Conservation (phyloP, 345 rosid genomes). For the Euclidium syriacum region DNA sequence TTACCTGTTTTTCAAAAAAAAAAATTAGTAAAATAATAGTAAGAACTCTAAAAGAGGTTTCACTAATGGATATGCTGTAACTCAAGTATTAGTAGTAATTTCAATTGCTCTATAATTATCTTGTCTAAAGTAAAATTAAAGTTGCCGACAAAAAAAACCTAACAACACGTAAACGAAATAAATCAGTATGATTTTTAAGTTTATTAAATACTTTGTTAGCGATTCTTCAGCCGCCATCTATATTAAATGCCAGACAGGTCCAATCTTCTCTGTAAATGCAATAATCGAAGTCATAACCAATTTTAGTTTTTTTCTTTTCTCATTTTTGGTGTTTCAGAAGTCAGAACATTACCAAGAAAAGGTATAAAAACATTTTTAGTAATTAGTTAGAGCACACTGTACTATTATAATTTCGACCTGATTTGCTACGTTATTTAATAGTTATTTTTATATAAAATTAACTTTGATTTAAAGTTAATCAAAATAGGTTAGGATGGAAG, state of each 20-base stretch:
- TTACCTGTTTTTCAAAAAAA: too few relatives aligned
- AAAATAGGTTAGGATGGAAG: conserved; percentile 17
- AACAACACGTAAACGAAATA: background rate
- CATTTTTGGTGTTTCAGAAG: background rate
- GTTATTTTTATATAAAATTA: background rate
- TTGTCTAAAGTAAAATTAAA: too few relatives aligned
- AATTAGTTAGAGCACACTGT: background rate
- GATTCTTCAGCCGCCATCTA: conserved; percentile 2
- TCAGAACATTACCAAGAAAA: background rate
- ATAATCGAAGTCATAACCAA: background rate
- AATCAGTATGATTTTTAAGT: background rate
- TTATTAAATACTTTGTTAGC: background rate
- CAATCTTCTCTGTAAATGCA: conserved; percentile 8
- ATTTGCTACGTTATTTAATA: background rate
- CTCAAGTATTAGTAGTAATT: too few relatives aligned
- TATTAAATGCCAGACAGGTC: conserved; percentile 11
- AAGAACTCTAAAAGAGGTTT: too few relatives aligned
- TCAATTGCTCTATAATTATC: too few relatives aligned
- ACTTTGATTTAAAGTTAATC: conserved; percentile 28
- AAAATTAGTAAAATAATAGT: too few relatives aligned
- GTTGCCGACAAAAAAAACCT: too few relatives aligned
- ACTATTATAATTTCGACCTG: background rate
- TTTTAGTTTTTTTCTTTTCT: background rate
- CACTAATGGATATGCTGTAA: too few relatives aligned
- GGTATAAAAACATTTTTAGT: background rate